A percentile compares a stretch with the other conserved stretches of the same genome.
Conservation (phyloP, 106 monocot genomes). For the Amphibolis antarctica region DNA sequence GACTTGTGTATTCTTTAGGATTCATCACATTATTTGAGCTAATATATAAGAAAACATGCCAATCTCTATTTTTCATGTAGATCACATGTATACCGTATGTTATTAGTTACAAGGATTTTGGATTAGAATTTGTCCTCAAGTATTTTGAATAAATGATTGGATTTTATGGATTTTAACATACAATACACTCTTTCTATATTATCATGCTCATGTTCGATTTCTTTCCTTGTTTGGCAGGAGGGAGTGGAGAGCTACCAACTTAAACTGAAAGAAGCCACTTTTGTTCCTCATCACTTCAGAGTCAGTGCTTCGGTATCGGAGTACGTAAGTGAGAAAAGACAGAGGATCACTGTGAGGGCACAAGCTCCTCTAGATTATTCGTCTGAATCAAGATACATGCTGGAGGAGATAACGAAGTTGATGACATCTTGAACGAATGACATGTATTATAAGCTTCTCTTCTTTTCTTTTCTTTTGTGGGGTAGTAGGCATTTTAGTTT, state of each 20-base stretch:
- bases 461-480: no score
- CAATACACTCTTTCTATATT: no score
- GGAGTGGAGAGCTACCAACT: constrained; percentile 62
- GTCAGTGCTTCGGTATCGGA: constrained; percentile 65
- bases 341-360: constrained; percentile 73
- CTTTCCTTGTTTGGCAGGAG: constrained; percentile 26
- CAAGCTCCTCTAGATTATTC: constrained; percentile 49
- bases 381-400: constrained; percentile 52
- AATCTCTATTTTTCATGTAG: no score
- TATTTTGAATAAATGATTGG: not conserved
- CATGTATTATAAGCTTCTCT: not conserved
- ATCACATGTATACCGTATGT: no score
- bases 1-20: not conserved
- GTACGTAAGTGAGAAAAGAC: constrained; percentile 70
- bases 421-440: constrained; percentile 14
- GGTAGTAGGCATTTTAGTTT: no score
- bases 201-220: not conserved
- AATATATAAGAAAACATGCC: no score
- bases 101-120: no score
- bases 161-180: no score
- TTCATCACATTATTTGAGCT: not conserved
- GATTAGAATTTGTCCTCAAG: no score
- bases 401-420: constrained; percentile 80
- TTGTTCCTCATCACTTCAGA: constrained; percentile 66
- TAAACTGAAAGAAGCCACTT: constrained; percentile 64